Evolutionary conservation across 345 rosid species (phyloP).

Genomic region (Moricandia arvensis): DNA sequence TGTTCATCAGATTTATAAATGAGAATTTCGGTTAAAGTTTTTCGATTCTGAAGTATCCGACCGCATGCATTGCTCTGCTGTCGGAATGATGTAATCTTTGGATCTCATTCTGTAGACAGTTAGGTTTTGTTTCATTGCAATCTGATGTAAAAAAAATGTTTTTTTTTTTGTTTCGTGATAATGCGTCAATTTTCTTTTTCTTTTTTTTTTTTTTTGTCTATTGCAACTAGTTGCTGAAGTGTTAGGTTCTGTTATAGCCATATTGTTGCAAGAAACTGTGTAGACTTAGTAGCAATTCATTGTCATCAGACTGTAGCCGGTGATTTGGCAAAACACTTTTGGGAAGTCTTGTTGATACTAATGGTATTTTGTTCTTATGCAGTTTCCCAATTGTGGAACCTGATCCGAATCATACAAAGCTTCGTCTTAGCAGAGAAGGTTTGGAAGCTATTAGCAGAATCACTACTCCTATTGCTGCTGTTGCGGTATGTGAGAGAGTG

Average conservation of each 20-base stretch:
- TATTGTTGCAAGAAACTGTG: constrained; percentile 11
- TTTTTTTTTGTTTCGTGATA: constrained; percentile 3
- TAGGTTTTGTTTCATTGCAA: constrained; percentile 9
- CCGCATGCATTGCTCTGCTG: constrained; percentile 3
- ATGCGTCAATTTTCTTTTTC: background rate
- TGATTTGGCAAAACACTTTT: background rate
- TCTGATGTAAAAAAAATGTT: background rate
- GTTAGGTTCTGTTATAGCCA: constrained; percentile 8
- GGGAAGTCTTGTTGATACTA: background rate
- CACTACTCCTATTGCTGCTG: constrained; percentile 81
- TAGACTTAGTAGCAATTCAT: background rate
- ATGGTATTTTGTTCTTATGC: constrained; percentile 24
- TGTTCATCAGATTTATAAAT: constrained; percentile 18
- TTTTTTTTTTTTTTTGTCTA: background rate
- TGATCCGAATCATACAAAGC: constrained; percentile 96
- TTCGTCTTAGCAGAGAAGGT: constrained; percentile 87
- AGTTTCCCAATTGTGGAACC: constrained; percentile 97
- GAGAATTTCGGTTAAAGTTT: background rate
- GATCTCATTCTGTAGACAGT: constrained; percentile 22
- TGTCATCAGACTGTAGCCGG: constrained; percentile 6
- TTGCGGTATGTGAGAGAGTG: constrained; percentile 65
- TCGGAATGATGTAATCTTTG: background rate
- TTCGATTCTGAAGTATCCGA: background rate
- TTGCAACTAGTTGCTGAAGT: constrained; percentile 10
- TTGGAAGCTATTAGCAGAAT: constrained; percentile 85